Evolutionary conservation across 805 yeast genomes (phyloP), one percentile per base, ranked within the genome.

Genomic region (Myxozyma melibiosi): DNA sequence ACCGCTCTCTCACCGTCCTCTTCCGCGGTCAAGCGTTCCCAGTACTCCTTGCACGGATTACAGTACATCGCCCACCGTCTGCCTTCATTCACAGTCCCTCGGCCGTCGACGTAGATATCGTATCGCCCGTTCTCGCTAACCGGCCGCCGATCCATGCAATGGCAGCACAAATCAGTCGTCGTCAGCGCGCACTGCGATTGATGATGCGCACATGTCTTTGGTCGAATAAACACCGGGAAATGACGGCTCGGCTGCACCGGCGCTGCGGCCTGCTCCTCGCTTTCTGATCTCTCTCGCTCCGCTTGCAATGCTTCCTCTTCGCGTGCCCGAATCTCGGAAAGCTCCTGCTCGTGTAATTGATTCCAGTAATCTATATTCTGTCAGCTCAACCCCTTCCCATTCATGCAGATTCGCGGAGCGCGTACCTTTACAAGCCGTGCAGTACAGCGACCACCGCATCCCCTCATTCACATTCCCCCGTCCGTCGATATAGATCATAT

Each of bases 401-500:
- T 9, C 50, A 2, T 14, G 7, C 20, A 37, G 7, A 4, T 5
- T 7, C 16, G 33, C 7, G 7, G 22, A 22, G 18, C 41, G n/a
- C n/a, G 5, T 34, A 53, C 61, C 54, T 37, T 51, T 44, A 34
- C 63, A 58, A 4, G 61, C 48, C 14, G 22, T n/a, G 35, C 63
- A 58, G 34, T 58, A 58, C 48, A 45, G 22, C 14, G 33, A 47
- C 63, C 63, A 58, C 16, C 63, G 51, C 22, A 20, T 25, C 9
- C 57, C 63, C 33, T 47, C 63, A 14, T 55, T 46, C 27, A 58
- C 63, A 14, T 24, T 30, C 35, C 63, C 63, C 11, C 54, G 48
- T 3, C 63, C 63, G 49, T 58, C 63, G 20, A 58, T 39, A 34
- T 58, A 58, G 37, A 58, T 44, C 4, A 44, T 53, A 41, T 58